These are phyloP conservation scores for Candida broadrunensis DNA, from an alignment of 805 yeast genomes.

Conservation along the genomic window DNA sequence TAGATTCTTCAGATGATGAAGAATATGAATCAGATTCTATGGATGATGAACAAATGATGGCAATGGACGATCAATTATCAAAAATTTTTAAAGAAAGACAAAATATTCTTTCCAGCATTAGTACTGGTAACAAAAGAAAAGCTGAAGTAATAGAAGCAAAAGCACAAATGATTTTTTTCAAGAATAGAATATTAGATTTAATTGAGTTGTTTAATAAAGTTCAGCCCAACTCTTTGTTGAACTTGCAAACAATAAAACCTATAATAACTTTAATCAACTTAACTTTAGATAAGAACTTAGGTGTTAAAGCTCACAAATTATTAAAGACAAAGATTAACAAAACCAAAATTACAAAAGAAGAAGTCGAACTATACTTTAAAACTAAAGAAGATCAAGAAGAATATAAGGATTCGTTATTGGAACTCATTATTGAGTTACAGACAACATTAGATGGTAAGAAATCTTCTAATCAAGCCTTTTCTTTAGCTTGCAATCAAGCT, in stretches of 20 bases:
- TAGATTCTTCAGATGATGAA: constrained; percentile 43
- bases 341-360: constrained; percentile 27
- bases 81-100: constrained; percentile 81
- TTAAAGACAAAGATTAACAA: constrained; percentile 61
- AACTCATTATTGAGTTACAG: constrained; percentile 42
- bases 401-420: constrained; percentile 19
- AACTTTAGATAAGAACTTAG: constrained; percentile 68
- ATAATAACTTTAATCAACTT: constrained; percentile 57
- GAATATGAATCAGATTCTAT: constrained; percentile 68
- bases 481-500: constrained; percentile 60
- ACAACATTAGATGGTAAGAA: constrained; percentile 33
- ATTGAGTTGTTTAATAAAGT: constrained; percentile 58
- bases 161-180: constrained; percentile 75
- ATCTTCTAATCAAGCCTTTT: constrained; percentile 46
- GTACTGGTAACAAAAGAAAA: constrained; percentile 65
- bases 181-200: constrained; percentile 74
- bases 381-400: constrained; percentile 12
- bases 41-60: constrained; percentile 98
- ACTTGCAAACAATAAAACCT: constrained; percentile 49
- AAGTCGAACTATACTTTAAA: constrained; percentile 13
- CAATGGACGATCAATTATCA: constrained; percentile 80
- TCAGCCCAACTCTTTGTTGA: constrained; percentile 39
- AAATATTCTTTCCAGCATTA: constrained; percentile 50
- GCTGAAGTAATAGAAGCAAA: constrained; percentile 75
- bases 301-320: constrained; percentile 72